These are phyloP conservation scores for Rhodotorula graminis DNA, from an alignment of 768 basidiomycete genomes.

Conservation along the genomic window DNA sequence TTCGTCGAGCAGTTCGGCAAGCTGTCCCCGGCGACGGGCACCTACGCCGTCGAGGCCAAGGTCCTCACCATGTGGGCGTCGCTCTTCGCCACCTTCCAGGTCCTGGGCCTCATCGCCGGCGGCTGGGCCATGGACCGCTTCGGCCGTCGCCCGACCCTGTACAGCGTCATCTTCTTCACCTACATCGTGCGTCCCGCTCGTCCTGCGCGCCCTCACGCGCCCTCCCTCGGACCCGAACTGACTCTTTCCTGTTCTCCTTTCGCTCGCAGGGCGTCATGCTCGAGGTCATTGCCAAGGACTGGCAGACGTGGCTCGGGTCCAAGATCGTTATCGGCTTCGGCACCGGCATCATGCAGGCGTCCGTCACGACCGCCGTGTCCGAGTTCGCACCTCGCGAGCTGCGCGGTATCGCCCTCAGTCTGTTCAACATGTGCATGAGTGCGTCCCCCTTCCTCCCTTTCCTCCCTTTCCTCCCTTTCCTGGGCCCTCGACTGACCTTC, in stretches of 20 bases:
- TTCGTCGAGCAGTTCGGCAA: slow-evolving; percentile 24
- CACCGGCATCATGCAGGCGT: slow-evolving; percentile 29
- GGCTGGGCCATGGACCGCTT: slow-evolving; percentile 18
- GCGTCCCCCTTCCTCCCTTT: not conserved
- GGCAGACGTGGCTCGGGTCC: slow-evolving; percentile 30
- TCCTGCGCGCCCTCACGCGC: not conserved
- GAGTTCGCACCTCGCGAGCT: slow-evolving; percentile 38
- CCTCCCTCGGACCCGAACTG: too few species aligned
- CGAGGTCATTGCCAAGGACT: slow-evolving; percentile 32
- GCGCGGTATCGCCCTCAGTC: slow-evolving; percentile 26
- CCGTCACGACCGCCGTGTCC: slow-evolving; percentile 34
- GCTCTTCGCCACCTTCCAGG: not conserved
- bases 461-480: too few species aligned
- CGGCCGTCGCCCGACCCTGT: slow-evolving; percentile 23
- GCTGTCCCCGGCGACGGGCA: not conserved
- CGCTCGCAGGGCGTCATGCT: slow-evolving; percentile 16
- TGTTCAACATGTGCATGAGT: slow-evolving; percentile 27
- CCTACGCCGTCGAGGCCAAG: slow-evolving; percentile 8
- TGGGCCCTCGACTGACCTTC: too few species aligned
- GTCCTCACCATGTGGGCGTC: slow-evolving; percentile 4
- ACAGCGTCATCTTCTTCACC: slow-evolving; percentile 27
- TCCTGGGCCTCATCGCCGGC: slow-evolving; percentile 13
- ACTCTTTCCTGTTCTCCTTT: too few species aligned
- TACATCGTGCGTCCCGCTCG: slow-evolving; percentile 13
- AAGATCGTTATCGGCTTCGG: slow-evolving; percentile 40